Evolutionary conservation across 2,329 filamentous ascomycete genomes (phyloP).

Genomic region (Xenoacremonium recifei): DNA sequence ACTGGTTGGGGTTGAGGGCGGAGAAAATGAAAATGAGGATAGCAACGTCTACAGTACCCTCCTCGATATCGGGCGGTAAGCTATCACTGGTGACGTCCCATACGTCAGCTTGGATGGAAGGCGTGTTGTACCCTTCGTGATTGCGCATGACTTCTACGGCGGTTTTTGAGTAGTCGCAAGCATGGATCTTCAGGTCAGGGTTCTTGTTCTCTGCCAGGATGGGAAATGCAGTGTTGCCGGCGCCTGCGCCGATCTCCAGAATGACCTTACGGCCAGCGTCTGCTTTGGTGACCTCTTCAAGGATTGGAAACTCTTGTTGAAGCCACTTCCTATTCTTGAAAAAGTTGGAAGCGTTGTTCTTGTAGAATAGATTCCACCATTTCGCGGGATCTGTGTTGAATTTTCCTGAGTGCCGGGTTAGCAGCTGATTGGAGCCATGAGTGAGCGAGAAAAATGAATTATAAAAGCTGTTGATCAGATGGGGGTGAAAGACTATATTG

Average conservation of each 20-base stretch:
- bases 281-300: conserved; percentile 71
- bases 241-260: conserved; percentile 90
- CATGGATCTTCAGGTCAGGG: conserved; percentile 76
- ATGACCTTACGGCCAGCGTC: conserved; percentile 69
- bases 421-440: conserved; percentile 22
- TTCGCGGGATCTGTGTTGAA: conserved; percentile 90
- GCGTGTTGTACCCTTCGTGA: conserved; percentile 71
- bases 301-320: conserved; percentile 88
- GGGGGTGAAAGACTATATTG: conserved; percentile 72
- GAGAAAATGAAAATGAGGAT: conserved; percentile 98
- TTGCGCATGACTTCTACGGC: conserved; percentile 89
- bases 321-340: conserved; percentile 99
- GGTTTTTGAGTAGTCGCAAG: conserved; percentile 94
- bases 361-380: conserved; percentile 99
- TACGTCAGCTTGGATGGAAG: conserved; percentile 81
- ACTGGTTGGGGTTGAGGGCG: conserved; percentile 80
- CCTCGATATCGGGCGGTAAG: conserved; percentile 73
- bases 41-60: conserved; percentile 85
- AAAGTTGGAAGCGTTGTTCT: conserved; percentile 95
- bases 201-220: conserved; percentile 84
- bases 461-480: conserved; percentile 53
- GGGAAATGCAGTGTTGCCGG: conserved; percentile 95
- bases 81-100: conserved; percentile 81
- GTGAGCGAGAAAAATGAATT: conserved; percentile 17
- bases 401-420: conserved; percentile 56